These are phyloP conservation scores for Auricularia auricula-judae DNA, from an alignment of 768 basidiomycete species.

Conservation along the genomic window DNA sequence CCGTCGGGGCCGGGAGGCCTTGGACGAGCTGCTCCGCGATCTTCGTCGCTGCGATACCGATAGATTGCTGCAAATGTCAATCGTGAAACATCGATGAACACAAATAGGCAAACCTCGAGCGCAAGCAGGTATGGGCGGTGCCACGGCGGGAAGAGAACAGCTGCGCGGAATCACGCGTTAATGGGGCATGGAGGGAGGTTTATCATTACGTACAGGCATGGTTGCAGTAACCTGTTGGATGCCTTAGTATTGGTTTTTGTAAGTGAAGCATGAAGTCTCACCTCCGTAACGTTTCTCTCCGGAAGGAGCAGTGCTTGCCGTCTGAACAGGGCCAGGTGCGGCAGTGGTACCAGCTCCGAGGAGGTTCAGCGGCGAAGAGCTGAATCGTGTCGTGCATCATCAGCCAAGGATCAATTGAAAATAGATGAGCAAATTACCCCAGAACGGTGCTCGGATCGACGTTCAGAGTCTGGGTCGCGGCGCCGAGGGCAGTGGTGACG, in stretches of 20 bases:
- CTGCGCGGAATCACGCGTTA: not conserved
- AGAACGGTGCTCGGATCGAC: not conserved
- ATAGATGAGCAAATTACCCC: not conserved
- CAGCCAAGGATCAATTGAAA: not conserved
- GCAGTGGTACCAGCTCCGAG: too few relatives aligned
- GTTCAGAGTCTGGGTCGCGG: not conserved
- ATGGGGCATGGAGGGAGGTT: not conserved
- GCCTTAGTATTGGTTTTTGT: not conserved
- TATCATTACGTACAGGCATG: not conserved
- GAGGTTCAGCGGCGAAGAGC: not conserved
- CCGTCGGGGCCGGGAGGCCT: constrained; percentile 1
- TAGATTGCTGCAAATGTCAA: not conserved
- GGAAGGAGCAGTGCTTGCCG: not conserved
- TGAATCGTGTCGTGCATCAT: not conserved
- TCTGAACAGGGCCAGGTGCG: not conserved
- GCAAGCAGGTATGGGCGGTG: not conserved
- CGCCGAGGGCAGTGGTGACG: not conserved
- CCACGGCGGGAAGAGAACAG: not conserved
- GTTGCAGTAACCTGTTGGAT: not conserved
- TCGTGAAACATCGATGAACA: not conserved
- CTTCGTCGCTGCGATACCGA: constrained; percentile 1
- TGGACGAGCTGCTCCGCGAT: constrained; percentile 3
- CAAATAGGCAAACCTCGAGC: not conserved
- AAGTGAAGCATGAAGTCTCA: not conserved
- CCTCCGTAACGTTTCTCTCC: not conserved